A percentile compares a stretch with the other conserved stretches of the same genome.
These are phyloP conservation scores for Podosphaera fusca DNA, from an alignment of 2,329 filamentous ascomycete species.

Conservation along the genomic window DNA sequence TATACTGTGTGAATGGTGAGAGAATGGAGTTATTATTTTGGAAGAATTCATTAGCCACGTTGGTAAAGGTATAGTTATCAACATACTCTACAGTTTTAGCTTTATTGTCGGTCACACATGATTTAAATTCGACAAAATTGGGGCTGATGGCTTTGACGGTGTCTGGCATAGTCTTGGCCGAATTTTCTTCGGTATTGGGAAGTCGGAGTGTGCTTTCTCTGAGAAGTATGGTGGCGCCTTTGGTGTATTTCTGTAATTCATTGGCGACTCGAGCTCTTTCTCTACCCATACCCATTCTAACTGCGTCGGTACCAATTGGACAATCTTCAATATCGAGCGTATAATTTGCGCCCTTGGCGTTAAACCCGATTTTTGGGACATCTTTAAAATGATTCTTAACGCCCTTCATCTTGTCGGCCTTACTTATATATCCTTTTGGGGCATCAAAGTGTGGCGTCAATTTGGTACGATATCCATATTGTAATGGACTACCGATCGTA, in stretches of 20 bases:
- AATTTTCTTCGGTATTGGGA: conserved; percentile 20
- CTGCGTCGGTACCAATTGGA: conserved; percentile 73
- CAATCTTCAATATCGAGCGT: conserved; percentile 95
- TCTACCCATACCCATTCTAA: conserved; percentile 53
- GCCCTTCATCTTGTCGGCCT: conserved; percentile 24
- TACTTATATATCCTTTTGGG: conserved; percentile 30
- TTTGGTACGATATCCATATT: conserved; percentile 91
- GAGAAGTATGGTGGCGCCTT: conserved; percentile 70
- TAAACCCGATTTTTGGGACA: conserved; percentile 72
- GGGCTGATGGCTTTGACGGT: conserved; percentile 18
- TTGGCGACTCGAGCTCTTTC: conserved; percentile 55
- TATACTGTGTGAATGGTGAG: conserved; percentile 62
- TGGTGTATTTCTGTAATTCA: conserved; percentile 48
- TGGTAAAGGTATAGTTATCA: conserved; percentile 58
- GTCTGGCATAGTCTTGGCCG: conserved; percentile 12
- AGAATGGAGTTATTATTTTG: conserved; percentile 99
- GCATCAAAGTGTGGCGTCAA: conserved; percentile 89
- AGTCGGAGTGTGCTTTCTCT: conserved; percentile 62
- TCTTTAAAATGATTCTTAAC: conserved; percentile 32
- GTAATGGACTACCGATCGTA: conserved; percentile 72
- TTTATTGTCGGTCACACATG: conserved; percentile 71
- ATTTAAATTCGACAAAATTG: conserved; percentile 52
- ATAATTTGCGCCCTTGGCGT: conserved; percentile 54
- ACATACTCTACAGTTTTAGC: conserved; percentile 72
- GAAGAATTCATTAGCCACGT: conserved; percentile 87